phyloP scores from a whole-genome alignment of 352 stramenopile species.

The Aphanomyces cochlioides region DNA sequence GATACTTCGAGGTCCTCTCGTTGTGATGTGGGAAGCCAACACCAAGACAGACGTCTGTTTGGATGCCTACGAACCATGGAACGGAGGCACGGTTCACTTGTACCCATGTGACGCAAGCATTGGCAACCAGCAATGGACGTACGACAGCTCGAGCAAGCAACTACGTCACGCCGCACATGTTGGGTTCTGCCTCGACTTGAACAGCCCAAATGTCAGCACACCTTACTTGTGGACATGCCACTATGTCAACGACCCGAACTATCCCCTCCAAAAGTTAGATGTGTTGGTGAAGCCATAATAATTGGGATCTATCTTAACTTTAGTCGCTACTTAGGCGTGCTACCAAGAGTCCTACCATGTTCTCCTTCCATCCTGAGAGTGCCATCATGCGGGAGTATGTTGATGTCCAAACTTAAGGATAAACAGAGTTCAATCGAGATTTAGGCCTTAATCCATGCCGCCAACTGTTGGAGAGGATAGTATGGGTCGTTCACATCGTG shows the following conservation, averaged over 20 bases:
- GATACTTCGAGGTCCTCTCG: not conserved
- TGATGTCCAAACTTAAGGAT: too few relatives aligned
- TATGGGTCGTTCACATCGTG: conserved; percentile 2
- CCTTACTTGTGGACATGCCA: conserved; percentile 24
- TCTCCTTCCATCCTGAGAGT: too few relatives aligned
- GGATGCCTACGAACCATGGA: conserved; percentile 49
- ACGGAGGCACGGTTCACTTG: conserved; percentile 51
- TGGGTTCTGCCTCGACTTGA: conserved; percentile 53
- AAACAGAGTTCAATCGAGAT: too few relatives aligned
- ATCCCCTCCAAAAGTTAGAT: conserved; percentile 10
- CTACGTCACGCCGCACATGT: conserved; percentile 42
- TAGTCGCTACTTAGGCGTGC: too few relatives aligned
- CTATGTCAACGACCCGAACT: not conserved
- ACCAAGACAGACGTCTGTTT: conserved; percentile 40
- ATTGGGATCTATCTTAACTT: too few relatives aligned
- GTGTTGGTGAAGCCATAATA: too few relatives aligned
- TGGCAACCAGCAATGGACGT: conserved; percentile 45
- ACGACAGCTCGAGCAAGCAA: conserved; percentile 42
- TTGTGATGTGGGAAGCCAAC: not conserved
- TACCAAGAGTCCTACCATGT: too few relatives aligned
- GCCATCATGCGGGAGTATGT: too few relatives aligned
- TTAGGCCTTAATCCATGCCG: too few relatives aligned
- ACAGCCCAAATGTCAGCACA: not conserved
- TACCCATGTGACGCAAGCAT: conserved; percentile 40
- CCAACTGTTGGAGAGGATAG: conserved; percentile 6